Conservation (phyloP, 345 rosid species). For the Schrenkiella parvula region DNA sequence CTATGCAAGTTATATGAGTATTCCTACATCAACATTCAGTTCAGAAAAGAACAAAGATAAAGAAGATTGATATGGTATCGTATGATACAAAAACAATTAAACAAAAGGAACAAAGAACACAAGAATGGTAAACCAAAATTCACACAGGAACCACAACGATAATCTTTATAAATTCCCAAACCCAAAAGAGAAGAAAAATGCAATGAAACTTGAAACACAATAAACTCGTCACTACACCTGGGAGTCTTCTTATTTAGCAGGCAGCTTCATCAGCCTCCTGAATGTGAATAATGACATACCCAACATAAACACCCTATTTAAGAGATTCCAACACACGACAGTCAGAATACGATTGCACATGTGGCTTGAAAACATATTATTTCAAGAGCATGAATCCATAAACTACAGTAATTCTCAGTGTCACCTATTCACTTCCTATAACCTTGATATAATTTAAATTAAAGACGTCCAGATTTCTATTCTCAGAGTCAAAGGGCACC, state of each 20-base stretch:
- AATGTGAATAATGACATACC: conserved; percentile 67
- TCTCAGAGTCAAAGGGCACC: background rate
- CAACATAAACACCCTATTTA: conserved; percentile 80
- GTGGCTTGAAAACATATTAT: conserved; percentile 38
- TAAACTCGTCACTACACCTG: conserved; percentile 75
- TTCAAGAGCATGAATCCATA: conserved; percentile 33
- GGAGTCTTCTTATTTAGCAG: conserved; percentile 77
- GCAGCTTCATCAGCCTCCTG: conserved; percentile 76
- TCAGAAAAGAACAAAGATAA: background rate
- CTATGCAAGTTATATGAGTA: conserved; percentile 3
- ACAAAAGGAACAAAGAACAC: background rate
- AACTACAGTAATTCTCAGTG: conserved; percentile 21
- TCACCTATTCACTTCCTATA: background rate
- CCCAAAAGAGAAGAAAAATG: conserved; percentile 31
- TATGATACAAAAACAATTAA: background rate
- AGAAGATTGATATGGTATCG: background rate
- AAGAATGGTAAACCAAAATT: background rate
- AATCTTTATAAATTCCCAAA: conserved; percentile 39
- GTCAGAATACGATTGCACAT: conserved; percentile 48
- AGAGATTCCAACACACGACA: conserved; percentile 66
- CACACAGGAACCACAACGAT: conserved; percentile 1
- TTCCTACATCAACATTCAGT: conserved; percentile 9
- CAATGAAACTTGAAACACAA: conserved; percentile 50
- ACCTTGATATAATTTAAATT: background rate
- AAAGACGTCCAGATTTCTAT: conserved; percentile 8